Evolutionary conservation across 1,284 basidiomycete species (phyloP).

Genomic region (Phlebopus sp.): DNA sequence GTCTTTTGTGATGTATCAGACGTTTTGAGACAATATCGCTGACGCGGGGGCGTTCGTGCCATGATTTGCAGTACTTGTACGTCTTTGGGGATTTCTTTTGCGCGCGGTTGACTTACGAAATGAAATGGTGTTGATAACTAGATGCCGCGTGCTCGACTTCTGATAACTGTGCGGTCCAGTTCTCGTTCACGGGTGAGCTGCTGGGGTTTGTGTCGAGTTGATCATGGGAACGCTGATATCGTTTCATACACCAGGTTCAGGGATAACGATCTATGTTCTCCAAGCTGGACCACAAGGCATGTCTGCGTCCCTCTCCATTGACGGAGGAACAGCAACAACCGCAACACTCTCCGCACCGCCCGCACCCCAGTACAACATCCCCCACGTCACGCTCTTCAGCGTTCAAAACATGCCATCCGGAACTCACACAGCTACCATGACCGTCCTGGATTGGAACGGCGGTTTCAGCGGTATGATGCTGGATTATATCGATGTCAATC

Average conservation of each 20-base stretch:
- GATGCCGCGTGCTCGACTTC: slow-evolving; percentile 24
- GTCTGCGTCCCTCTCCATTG: slow-evolving; percentile 26
- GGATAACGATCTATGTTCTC: slow-evolving; percentile 29
- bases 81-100: not conserved
- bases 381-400: slow-evolving; percentile 19
- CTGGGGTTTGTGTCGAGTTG: not conserved
- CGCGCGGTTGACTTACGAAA: not conserved
- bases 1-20: slow-evolving; percentile 3
- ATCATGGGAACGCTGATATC: not conserved
- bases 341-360: slow-evolving; percentile 20
- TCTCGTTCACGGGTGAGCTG: slow-evolving; percentile 22
- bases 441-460: slow-evolving; percentile 26
- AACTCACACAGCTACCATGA: slow-evolving; percentile 23
- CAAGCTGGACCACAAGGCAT: slow-evolving; percentile 27
- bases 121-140: slow-evolving; percentile 11
- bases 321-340: slow-evolving; percentile 19
- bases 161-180: slow-evolving; percentile 25
- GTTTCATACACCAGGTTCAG: slow-evolving; percentile 18
- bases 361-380: slow-evolving; percentile 23
- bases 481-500: slow-evolving; percentile 25
- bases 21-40: not conserved
- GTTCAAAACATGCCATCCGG: slow-evolving; percentile 24
- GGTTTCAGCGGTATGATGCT: slow-evolving; percentile 29
- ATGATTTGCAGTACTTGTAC: slow-evolving; percentile 21
- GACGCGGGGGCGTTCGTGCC: not conserved